Percentiles rank a stretch among this genome's conserved stretches.
Conservation (phyloP, 306 rosid genomes). For the Boehmeria nivea region DNA sequence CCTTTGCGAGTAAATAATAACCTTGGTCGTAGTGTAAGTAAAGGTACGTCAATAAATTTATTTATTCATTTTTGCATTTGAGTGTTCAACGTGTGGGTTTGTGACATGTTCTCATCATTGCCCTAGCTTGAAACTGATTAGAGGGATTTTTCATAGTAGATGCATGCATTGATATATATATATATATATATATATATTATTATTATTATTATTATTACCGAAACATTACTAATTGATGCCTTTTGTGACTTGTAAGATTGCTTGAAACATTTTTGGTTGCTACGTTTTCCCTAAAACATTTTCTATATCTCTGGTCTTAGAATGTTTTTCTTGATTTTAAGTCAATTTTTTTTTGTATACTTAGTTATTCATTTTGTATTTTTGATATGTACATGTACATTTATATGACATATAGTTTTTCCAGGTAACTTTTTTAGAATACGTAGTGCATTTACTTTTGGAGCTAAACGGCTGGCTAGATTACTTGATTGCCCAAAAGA, state of each 20-base stretch:
- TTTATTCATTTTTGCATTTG: not conserved
- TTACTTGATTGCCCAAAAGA: slow-evolving; percentile 86
- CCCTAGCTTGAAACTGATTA: not conserved
- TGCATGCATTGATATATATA: no score
- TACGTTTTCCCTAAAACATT: not conserved
- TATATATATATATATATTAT: no score
- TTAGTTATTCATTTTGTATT: slow-evolving; percentile 14
- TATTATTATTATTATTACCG: no score
- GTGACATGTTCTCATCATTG: not conserved
- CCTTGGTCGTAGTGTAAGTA: slow-evolving; percentile 99
- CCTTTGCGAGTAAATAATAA: slow-evolving; percentile 95
- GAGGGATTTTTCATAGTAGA: no score
- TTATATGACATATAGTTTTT: slow-evolving; percentile 11
- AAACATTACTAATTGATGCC: no score
- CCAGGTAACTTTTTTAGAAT: slow-evolving; percentile 97
- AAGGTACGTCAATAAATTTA: slow-evolving; percentile 49
- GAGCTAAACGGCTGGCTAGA: slow-evolving; percentile 80
- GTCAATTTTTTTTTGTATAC: not conserved
- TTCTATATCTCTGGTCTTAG: not conserved
- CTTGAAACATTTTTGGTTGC: not conserved
- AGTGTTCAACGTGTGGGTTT: not conserved
- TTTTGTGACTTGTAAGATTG: no score
- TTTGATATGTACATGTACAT: slow-evolving; percentile 17
- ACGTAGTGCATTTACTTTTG: slow-evolving; percentile 97
- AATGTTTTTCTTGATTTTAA: not conserved